phyloP scores from a whole-genome alignment of 2,329 filamentous ascomycete species.

The Fusarium ramigenum region DNA sequence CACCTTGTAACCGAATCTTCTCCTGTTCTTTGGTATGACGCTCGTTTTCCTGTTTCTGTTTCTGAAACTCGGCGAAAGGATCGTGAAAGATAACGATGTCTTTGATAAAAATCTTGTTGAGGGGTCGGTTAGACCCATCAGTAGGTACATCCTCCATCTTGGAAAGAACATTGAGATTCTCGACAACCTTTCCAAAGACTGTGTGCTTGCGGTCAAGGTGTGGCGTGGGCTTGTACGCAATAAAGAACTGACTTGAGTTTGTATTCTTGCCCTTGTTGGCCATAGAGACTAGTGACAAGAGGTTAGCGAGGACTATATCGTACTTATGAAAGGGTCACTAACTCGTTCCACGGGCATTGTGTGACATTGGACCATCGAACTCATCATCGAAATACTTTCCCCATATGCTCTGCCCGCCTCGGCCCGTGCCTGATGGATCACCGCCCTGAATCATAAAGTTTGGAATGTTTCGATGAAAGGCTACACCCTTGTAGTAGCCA shows the following conservation, averaged over 20 bases:
- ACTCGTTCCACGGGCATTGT: conserved; percentile 77
- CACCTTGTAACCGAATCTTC: conserved; percentile 70
- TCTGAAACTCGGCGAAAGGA: conserved; percentile 93
- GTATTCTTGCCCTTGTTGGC: conserved; percentile 99
- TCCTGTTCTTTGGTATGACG: conserved; percentile 65
- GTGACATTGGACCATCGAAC: conserved; percentile 87
- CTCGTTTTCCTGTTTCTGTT: conserved; percentile 74
- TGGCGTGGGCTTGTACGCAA: conserved; percentile 83
- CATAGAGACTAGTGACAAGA: conserved; percentile 70
- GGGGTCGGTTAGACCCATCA: conserved; percentile 78
- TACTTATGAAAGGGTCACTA: conserved; percentile 19
- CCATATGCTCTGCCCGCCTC: conserved; percentile 92
- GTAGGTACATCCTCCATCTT: conserved; percentile 81
- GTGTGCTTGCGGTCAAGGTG: conserved; percentile 97
- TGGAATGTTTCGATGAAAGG: conserved; percentile 92
- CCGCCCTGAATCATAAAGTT: conserved; percentile 99
- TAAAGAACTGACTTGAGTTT: conserved; percentile 94
- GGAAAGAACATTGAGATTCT: conserved; percentile 75
- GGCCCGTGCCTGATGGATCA: conserved; percentile 90
- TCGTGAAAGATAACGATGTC: conserved; percentile 90
- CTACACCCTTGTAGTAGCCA: conserved; percentile 86
- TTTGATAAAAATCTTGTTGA: conserved; percentile 81
- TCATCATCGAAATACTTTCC: conserved; percentile 95
- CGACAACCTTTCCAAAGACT: conserved; percentile 89
- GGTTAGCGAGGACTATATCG: background rate